Conservation (phyloP, 306 rosid genomes). For the Luffa aegyptiaca region DNA sequence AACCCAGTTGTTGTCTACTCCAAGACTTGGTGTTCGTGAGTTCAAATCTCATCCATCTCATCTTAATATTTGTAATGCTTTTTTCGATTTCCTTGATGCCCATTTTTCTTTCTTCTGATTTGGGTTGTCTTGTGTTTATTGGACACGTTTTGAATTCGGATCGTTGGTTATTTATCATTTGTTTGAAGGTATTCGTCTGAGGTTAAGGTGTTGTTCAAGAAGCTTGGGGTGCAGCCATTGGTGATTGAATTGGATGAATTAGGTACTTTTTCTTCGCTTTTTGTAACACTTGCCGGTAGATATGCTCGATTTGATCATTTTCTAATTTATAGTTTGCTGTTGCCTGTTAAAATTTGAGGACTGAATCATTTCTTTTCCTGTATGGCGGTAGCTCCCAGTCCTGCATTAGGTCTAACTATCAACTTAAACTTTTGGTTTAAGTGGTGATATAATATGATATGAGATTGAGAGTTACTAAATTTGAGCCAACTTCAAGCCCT, state of each 20-base stretch:
- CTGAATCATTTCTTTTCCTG: background rate
- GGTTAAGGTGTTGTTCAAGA: slow-evolving; percentile 71
- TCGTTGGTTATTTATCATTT: background rate
- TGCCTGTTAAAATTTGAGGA: background rate
- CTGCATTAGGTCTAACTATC: background rate
- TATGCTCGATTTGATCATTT: background rate
- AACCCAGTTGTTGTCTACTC: slow-evolving; percentile 86
- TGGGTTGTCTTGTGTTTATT: background rate
- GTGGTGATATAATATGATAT: background rate
- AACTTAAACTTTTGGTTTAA: background rate
- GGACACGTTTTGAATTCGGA: background rate
- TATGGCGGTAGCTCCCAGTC: background rate
- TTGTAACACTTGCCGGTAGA: background rate
- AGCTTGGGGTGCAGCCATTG: slow-evolving; percentile 53
- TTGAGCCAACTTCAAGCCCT: background rate
- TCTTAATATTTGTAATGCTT: background rate
- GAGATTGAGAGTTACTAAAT: background rate
- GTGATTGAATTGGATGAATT: slow-evolving; percentile 89
- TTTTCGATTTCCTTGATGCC: background rate
- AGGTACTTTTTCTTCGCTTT: slow-evolving; percentile 30
- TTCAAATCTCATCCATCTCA: slow-evolving; percentile 6
- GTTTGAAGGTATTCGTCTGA: slow-evolving; percentile 67
- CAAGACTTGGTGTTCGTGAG: slow-evolving; percentile 95
- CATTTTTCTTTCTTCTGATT: slow-evolving; percentile 1
- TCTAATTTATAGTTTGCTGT: background rate